These are phyloP conservation scores for Hypoxylon rubiginosum DNA, from an alignment of 2,329 filamentous ascomycete species.

Conservation along the genomic window DNA sequence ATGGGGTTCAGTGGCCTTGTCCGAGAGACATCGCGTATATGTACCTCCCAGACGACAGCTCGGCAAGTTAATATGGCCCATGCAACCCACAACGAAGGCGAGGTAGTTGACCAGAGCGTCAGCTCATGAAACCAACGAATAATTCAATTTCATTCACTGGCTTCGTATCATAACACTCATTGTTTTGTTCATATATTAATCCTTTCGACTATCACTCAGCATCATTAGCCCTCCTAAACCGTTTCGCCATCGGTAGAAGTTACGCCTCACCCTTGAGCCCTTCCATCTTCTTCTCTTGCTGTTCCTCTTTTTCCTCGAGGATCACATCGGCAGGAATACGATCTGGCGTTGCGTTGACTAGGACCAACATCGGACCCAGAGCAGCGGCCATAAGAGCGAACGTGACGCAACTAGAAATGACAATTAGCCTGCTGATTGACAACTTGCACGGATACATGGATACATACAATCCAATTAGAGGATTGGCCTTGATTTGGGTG, in stretches of 20 bases:
- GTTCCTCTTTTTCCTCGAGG: conserved; percentile 50
- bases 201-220: conserved; percentile 4
- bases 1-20: neutral
- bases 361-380: conserved; percentile 54
- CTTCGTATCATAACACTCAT: neutral
- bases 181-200: neutral
- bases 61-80: conserved; percentile 3
- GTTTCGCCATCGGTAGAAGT: neutral
- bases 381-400: conserved; percentile 55
- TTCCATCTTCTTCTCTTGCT: conserved; percentile 37
- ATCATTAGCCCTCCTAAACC: neutral
- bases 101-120: neutral
- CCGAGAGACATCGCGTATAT: conserved; percentile 3
- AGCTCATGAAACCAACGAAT: conserved; percentile 2
- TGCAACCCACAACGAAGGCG: conserved; percentile 1
- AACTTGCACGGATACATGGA: neutral
- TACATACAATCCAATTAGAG: conserved; percentile 57
- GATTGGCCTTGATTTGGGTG: conserved; percentile 55
- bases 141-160: neutral
- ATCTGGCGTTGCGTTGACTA: conserved; percentile 57
- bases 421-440: neutral
- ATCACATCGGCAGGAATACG: conserved; percentile 57
- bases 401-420: conserved; percentile 53
- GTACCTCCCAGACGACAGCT: conserved; percentile 2
- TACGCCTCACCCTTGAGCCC: conserved; percentile 30